These are phyloP conservation scores for Saturnispora kantuleensis DNA, from an alignment of 805 yeast species.

Conservation along the genomic window DNA sequence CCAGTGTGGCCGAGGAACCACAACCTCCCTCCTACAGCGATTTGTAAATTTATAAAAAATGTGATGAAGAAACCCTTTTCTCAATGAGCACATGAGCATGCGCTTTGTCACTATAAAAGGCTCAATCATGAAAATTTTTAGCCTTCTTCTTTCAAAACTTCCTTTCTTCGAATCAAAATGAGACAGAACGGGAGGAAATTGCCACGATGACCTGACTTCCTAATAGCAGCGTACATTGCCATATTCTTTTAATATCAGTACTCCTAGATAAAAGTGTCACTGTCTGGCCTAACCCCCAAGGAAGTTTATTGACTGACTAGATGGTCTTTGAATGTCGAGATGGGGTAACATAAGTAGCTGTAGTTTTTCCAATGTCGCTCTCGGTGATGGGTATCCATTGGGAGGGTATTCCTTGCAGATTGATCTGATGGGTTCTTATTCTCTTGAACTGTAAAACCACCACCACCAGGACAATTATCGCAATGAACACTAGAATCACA, in stretches of 20 bases:
- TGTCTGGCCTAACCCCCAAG: slow-evolving; percentile 35
- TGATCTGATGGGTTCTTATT: slow-evolving; percentile 43
- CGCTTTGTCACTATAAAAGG: neutral
- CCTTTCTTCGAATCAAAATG: slow-evolving; percentile 47
- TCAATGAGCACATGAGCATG: slow-evolving; percentile 5
- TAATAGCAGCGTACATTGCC: slow-evolving; percentile 61
- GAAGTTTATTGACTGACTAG: slow-evolving; percentile 48
- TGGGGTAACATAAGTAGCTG: slow-evolving; percentile 30
- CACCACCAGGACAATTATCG: slow-evolving; percentile 43
- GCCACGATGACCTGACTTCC: slow-evolving; percentile 60
- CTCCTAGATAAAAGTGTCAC: slow-evolving; percentile 39
- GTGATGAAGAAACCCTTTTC: neutral
- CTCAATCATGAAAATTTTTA: neutral
- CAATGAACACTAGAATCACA: slow-evolving; percentile 66
- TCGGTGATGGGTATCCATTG: slow-evolving; percentile 59
- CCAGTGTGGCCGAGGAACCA: slow-evolving; percentile 53
- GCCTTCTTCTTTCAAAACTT: slow-evolving; percentile 5
- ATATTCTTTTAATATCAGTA: slow-evolving; percentile 31
- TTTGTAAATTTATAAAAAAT: neutral
- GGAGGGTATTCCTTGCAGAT: slow-evolving; percentile 70
- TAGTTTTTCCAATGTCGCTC: slow-evolving; percentile 46
- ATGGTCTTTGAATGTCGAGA: slow-evolving; percentile 55
- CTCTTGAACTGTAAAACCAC: slow-evolving; percentile 48
- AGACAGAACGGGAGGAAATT: slow-evolving; percentile 40
- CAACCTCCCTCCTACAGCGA: slow-evolving; percentile 72